These are phyloP conservation scores for Mycena alexandri DNA, from an alignment of 768 basidiomycete species.

Conservation along the genomic window DNA sequence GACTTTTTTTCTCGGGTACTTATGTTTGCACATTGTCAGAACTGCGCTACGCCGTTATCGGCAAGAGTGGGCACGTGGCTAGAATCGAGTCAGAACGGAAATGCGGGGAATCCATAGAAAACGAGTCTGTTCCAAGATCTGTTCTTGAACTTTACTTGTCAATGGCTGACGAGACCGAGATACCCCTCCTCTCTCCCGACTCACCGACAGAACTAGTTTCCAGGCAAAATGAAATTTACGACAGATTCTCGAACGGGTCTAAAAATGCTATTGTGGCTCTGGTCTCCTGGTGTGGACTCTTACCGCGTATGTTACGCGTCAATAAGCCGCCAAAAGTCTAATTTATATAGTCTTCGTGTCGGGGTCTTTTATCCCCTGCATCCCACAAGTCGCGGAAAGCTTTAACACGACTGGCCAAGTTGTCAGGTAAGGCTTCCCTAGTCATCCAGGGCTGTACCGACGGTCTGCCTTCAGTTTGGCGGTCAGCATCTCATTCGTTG, in stretches of 20 bases:
- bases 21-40: too few relatives aligned
- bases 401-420: slow-evolving; percentile 45
- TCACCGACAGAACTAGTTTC: slow-evolving; percentile 2
- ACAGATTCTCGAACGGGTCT: not conserved
- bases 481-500: slow-evolving; percentile 62
- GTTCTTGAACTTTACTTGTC: not conserved
- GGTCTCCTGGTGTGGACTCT: slow-evolving; percentile 16
- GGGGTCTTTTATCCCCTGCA: slow-evolving; percentile 52
- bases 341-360: slow-evolving; percentile 42
- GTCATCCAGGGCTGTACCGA: not conserved
- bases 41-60: too few relatives aligned
- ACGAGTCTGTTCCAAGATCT: too few relatives aligned
- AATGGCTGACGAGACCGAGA: not conserved
- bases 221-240: not conserved
- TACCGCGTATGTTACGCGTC: slow-evolving; percentile 10
- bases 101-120: too few relatives aligned
- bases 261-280: slow-evolving; percentile 14
- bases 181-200: slow-evolving; percentile 8
- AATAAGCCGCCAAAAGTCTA: not conserved
- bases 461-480: slow-evolving; percentile 50
- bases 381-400: slow-evolving; percentile 51
- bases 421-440: slow-evolving; percentile 42
- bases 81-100: slow-evolving; percentile 8
- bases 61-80: slow-evolving; percentile 1
- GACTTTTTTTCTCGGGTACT: too few relatives aligned